Base-by-base conservation (phyloP, 768 basidiomycete species). In the Phlebiopsis gigantea region DNA sequence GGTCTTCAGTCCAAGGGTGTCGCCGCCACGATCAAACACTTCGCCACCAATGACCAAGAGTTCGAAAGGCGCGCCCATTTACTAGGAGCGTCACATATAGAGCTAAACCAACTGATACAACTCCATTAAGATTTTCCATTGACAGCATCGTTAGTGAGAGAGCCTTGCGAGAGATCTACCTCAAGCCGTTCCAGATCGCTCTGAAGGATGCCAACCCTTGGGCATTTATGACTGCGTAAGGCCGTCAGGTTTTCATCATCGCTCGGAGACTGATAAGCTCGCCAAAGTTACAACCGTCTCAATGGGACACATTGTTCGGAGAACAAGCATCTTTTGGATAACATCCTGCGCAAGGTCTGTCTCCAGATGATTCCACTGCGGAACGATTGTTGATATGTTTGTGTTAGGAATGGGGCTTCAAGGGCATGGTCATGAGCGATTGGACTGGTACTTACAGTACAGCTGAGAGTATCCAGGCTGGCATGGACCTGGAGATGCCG, bases 401-500 rank as follows among this genome's bases (percentile, higher is more conserved):
- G 17, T 2, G 5, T 7, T 21, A 80, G 72, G 85, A 87, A 76
- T 87, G 85, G 84, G 79, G 77, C 3, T 85, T 72, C 61, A 69
- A 82, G 64, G 85, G 80, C 0, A 61, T 82, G 63, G 68, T 84
- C 43, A 85, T 85, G 77, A 82, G 80, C 54, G 84, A 86, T 62
- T 77, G 76, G 84, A 77, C 67, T 46, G 79, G 80, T 7, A 70
- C 74, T 3, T 81, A 80, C 61, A 76, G 74, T 56, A 78, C 77
- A 7, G 63, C 72, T 0, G 74, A 74, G 54, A 73, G 76, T 56
- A 79, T 87, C 64, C 81, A 81, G 57, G 84, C 85, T 9, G 84
- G 84, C 0, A 66, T 86, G 15, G 82, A 86, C 62, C 70, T 86
- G 21, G 85, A 87, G 64, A 84, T 83, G 82, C 82, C 81, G 71